Evolutionary conservation across 176 grass and related monocot species (phyloP).

Genomic region (Carex parvula): DNA sequence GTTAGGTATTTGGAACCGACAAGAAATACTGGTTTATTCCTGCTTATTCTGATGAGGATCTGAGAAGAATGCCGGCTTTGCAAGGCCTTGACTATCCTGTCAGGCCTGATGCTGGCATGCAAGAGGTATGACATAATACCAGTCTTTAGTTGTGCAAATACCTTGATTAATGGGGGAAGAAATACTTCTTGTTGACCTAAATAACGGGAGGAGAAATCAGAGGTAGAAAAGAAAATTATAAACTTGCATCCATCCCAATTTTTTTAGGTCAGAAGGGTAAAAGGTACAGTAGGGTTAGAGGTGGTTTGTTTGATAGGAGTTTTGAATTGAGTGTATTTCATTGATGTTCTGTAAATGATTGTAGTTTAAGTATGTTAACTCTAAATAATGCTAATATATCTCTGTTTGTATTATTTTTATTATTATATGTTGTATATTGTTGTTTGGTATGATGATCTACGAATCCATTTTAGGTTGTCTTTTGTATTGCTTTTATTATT

Average conservation of each 20-base stretch:
- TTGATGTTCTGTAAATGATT: constrained; percentile 26
- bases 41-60: constrained; percentile 80
- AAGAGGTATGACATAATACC: constrained; percentile 47
- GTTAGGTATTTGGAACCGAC: constrained; percentile 76
- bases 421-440: background rate
- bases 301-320: constrained; percentile 11
- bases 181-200: constrained; percentile 10
- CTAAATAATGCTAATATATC: constrained; percentile 10
- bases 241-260: background rate
- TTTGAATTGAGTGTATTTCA: constrained; percentile 11
- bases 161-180: constrained; percentile 8
- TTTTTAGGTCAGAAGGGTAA: background rate
- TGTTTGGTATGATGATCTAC: background rate
- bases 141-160: background rate
- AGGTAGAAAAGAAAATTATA: background rate
- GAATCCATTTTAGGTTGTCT: background rate
- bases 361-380: constrained; percentile 3
- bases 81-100: constrained; percentile 85
- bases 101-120: constrained; percentile 47
- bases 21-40: constrained; percentile 90
- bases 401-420: constrained; percentile 7
- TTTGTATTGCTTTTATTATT: background rate
- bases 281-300: constrained; percentile 10
- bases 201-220: background rate
- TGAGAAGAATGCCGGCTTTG: constrained; percentile 74